Evolutionary conservation across 805 yeast species (phyloP), one percentile per base, ranked within the genome.

Genomic region (Kodamaea hsintzibuensis): DNA sequence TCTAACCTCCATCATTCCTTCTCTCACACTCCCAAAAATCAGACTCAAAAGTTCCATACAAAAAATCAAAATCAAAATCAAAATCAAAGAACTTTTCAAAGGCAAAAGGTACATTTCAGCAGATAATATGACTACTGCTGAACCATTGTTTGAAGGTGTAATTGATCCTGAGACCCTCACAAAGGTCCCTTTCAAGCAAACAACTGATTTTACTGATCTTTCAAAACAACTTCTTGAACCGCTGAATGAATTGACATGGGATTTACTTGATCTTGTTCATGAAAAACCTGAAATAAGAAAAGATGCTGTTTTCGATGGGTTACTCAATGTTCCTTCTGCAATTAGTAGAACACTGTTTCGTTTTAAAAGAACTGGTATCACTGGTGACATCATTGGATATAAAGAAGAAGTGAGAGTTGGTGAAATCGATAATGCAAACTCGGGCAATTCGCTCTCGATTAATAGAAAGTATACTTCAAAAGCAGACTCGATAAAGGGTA

Each of bases 351-450:
- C 95, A 0, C 72, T 83, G 0, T 79, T 85, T 51, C 76, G 88
- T 50, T 88, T 89, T 69, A 82, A 82, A 55, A 78, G 99, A 62
- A 66, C 73, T 6, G 98, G 98, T 0, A 78, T 95, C 4, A 77
- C 79, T 1, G 98, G 98, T 12, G 62, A 70, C 3, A 84, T 93
- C n/a, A 70, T 71, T 1, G 78, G 82, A 0, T 85, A 83, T 58
- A 72, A 80, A 39, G 96, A 92, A 67, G 83, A 80, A 51, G 54
- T 73, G 10, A 64, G 67, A 6, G 53, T 69, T 9, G 65, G 67
- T 12, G 76, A 69, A 25, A 80, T 82, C 14, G 85, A 86, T 54
- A 71, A 71, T 51, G 83, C 85, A 7, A 82, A 82, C 44, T 82
- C 91, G 13, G 78, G 85, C 10, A 86, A 85, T 55, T 88, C 96